Base-by-base conservation (phyloP, 345 rosid species). In the Theobroma cacao region DNA sequence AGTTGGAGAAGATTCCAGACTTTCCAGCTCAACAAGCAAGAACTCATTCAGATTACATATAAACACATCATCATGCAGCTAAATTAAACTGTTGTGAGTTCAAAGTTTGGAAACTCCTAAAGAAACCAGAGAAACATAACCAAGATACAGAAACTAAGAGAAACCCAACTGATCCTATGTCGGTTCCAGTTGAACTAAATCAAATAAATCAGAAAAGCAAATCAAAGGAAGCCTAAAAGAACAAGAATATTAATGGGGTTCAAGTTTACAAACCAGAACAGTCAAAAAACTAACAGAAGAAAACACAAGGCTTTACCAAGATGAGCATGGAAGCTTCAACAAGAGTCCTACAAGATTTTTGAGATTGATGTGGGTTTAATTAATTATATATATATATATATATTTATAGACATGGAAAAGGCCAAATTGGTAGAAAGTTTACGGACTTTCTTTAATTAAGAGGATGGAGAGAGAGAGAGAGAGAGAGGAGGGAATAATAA, bases 241-340 rank as follows among this genome's bases (percentile, higher is more conserved):
- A 33, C 38, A 47, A 28, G 17, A 69, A 28, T 1, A 28, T 65
- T 20, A 40, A 43, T 45, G 55, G 17, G 18, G 59, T 47, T 69
- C 36, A 48, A 47, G 59, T 30, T 31, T 9, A 71, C 28, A 71
- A 50, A 71, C 43, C 28, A 31, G 18, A 71, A 31, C 41, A 48
- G 41, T 52, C 15, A 43, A 41, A 67, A 50, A 50, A 17, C 13
- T 17, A 34, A n/a, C 30, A 18, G 55, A 48, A 55, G 13, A 56
- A 13, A 14, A 36, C 15, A 15, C 31, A 2, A 34, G 41, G 33
- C 3, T 17, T 26, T 36, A 38, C 76, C 76, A 33, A 55, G 64
- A 73, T 30, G n/a, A 73, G 76, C 33, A 34, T 36, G 22, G 65
- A 56, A 73, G 65, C 50, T 56, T 73, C 34, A 36, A 73, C 43